Percentiles rank a stretch among this genome's conserved stretches.
These are phyloP conservation scores for Tetrahymena thermophila DNA, from an alignment of 73 alveolate species.

Conservation along the genomic window DNA sequence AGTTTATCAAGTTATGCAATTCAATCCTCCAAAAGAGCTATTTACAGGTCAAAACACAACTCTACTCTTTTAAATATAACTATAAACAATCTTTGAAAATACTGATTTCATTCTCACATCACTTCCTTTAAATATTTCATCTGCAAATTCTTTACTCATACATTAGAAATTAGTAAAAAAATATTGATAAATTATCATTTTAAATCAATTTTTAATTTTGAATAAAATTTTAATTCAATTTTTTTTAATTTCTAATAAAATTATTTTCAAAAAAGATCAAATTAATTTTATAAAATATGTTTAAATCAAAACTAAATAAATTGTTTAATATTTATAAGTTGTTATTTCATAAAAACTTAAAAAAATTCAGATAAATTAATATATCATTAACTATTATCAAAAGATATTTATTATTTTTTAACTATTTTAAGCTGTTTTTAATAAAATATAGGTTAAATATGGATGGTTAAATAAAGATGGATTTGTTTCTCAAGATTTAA, in stretches of 20 bases:
- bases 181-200: not conserved
- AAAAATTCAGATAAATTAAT: too few relatives aligned
- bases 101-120: not conserved
- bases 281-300: too few relatives aligned
- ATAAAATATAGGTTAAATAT: not conserved
- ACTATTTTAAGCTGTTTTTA: too few relatives aligned
- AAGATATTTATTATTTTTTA: too few relatives aligned
- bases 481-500: not conserved
- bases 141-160: not conserved
- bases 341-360: too few relatives aligned
- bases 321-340: too few relatives aligned
- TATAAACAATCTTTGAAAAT: not conserved
- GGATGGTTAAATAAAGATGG: not conserved
- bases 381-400: too few relatives aligned
- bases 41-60: not conserved
- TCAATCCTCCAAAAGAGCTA: not conserved
- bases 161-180: not conserved
- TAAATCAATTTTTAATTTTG: too few relatives aligned
- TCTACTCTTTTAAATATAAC: not conserved
- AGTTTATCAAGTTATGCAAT: not conserved
- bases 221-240: too few relatives aligned
- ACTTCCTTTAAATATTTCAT: not conserved
- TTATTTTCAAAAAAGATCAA: too few relatives aligned
- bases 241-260: too few relatives aligned
- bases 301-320: too few relatives aligned